A percentile compares a stretch with the other conserved stretches of the same genome.
These are phyloP conservation scores for Mortierella sp. DNA, from an alignment of 371 early-diverging fungal species.

Conservation along the genomic window DNA sequence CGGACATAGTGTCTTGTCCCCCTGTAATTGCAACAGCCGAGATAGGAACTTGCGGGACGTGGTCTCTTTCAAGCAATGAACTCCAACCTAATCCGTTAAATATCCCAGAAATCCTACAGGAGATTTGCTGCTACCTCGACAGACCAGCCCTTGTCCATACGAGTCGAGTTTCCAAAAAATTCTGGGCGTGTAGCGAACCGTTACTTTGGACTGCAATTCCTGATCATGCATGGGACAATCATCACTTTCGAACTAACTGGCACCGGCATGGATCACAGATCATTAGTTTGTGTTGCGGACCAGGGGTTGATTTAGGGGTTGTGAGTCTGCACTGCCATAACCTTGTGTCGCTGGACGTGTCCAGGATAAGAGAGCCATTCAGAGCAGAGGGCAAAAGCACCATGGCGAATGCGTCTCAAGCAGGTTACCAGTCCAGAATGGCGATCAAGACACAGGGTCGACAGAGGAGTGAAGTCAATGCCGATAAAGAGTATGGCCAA, in stretches of 20 bases:
- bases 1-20: background rate
- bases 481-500: background rate
- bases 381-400: background rate
- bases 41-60: background rate
- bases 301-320: slow-evolving; percentile 14
- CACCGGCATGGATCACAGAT: slow-evolving; percentile 21
- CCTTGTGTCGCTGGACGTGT: slow-evolving; percentile 37
- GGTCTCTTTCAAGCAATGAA: background rate
- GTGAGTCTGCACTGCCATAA: slow-evolving; percentile 22
- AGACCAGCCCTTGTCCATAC: slow-evolving; percentile 21
- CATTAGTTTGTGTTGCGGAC: slow-evolving; percentile 19
- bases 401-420: background rate
- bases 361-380: slow-evolving; percentile 12
- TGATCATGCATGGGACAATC: slow-evolving; percentile 36
- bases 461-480: background rate
- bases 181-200: slow-evolving; percentile 23
- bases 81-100: slow-evolving; percentile 9
- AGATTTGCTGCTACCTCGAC: slow-evolving; percentile 41
- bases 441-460: background rate
- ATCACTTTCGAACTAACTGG: slow-evolving; percentile 30
- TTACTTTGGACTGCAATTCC: slow-evolving; percentile 36
- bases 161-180: slow-evolving; percentile 32
- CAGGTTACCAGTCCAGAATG: background rate
- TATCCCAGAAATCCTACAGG: slow-evolving; percentile 36
- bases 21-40: background rate